Percentiles rank a stretch among this genome's conserved stretches.
Conservation (phyloP, 768 basidiomycete genomes). For the Panaeolus cyanescens region DNA sequence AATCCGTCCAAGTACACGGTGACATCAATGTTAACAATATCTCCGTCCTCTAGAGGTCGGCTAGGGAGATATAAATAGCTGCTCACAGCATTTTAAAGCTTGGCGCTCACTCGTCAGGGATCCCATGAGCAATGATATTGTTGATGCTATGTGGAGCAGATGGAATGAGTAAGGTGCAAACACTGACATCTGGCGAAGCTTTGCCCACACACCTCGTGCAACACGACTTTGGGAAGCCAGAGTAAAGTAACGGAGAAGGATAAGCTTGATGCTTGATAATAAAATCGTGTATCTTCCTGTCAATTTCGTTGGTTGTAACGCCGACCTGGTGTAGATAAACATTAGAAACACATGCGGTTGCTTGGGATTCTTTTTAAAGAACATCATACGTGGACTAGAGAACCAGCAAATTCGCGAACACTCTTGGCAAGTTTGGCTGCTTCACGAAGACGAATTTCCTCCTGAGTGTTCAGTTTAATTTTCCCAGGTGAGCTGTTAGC, state of each 20-base stretch:
- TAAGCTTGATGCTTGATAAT: slow-evolving; percentile 74
- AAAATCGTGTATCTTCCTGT: slow-evolving; percentile 69
- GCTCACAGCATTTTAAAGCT: not conserved
- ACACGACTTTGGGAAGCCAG: slow-evolving; percentile 74
- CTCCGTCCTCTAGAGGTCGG: slow-evolving; percentile 77
- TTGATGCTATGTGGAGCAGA: slow-evolving; percentile 71
- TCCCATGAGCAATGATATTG: slow-evolving; percentile 85
- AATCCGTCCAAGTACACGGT: slow-evolving; percentile 83
- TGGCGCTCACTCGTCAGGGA: slow-evolving; percentile 78
- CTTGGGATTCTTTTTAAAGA: not conserved
- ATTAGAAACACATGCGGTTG: slow-evolving; percentile 6
- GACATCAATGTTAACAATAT: slow-evolving; percentile 88
- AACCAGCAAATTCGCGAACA: slow-evolving; percentile 56
- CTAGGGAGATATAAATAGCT: slow-evolving; percentile 35
- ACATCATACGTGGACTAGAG: slow-evolving; percentile 50
- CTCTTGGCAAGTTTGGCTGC: slow-evolving; percentile 58
- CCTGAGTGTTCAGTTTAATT: slow-evolving; percentile 54
- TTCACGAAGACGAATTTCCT: slow-evolving; percentile 51
- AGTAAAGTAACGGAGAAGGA: slow-evolving; percentile 82
- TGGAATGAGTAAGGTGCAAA: slow-evolving; percentile 34
- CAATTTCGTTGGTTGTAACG: slow-evolving; percentile 75
- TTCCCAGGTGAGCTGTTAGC: slow-evolving; percentile 17
- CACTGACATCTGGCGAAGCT: not conserved
- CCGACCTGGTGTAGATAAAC: slow-evolving; percentile 47
- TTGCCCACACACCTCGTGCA: slow-evolving; percentile 59